Conservation (phyloP, 108 stramenopile species). For the Pseudonitzschia multiseries region DNA sequence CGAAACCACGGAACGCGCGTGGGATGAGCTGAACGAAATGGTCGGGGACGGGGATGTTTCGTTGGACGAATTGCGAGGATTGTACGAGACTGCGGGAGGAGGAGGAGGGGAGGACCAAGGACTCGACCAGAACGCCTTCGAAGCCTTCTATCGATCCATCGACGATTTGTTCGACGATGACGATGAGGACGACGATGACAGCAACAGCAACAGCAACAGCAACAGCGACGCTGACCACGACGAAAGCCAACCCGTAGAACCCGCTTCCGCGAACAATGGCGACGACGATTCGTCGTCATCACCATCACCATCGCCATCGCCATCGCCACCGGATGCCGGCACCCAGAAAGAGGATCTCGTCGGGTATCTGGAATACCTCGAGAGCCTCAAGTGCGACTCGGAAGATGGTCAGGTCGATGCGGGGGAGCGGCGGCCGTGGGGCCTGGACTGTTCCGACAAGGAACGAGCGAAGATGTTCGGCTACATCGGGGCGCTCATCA, state of each 20-base stretch:
- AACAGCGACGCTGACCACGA: background rate
- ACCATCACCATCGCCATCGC: background rate
- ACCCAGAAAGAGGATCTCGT: background rate
- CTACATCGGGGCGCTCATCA: constrained; percentile 42
- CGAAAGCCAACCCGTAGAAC: no score
- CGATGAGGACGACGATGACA: constrained; percentile 3
- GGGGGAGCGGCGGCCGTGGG: constrained; percentile 33
- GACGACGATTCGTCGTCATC: background rate
- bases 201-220: background rate
- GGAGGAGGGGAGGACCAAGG: background rate
- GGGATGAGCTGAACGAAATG: constrained; percentile 5
- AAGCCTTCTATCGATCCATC: background rate
- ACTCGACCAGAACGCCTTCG: background rate
- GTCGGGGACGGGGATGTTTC: background rate
- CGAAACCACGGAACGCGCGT: background rate
- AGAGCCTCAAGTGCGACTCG: background rate
- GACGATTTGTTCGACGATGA: constrained; percentile 13
- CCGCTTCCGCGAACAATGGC: no score
- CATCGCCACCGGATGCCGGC: background rate
- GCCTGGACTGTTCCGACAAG: constrained; percentile 49
- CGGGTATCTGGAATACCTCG: background rate
- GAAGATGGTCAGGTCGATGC: background rate
- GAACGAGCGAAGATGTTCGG: constrained; percentile 31
- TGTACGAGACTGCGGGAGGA: background rate
- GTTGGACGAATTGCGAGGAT: background rate